Evolutionary conservation across 1,284 basidiomycete genomes (phyloP).

Genomic region (Ganoderma meredithae): DNA sequence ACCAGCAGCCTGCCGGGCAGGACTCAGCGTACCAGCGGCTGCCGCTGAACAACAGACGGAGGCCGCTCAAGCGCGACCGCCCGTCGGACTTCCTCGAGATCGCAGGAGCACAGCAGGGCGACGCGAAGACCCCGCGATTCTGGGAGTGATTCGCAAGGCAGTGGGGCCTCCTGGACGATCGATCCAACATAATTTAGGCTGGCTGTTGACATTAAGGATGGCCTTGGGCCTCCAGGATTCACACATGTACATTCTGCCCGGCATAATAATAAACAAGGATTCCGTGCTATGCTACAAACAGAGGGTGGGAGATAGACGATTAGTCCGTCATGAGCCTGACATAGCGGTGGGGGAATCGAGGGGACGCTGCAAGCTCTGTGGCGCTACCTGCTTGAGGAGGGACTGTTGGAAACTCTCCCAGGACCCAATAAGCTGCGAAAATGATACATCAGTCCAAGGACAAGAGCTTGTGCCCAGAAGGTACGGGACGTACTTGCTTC

Average conservation of each 20-base stretch:
- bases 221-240: background rate
- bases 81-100: constrained; percentile 85
- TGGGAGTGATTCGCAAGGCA: constrained; percentile 63
- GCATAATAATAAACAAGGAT: constrained; percentile 15
- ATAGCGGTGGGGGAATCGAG: constrained; percentile 21
- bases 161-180: background rate
- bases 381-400: constrained; percentile 55
- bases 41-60: constrained; percentile 78
- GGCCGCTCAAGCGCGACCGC: constrained; percentile 78
- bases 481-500: constrained; percentile 65
- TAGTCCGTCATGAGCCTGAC: constrained; percentile 15
- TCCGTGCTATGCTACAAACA: constrained; percentile 13
- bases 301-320: background rate
- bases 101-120: constrained; percentile 57
- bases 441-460: constrained; percentile 1
- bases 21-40: constrained; percentile 87
- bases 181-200: background rate
- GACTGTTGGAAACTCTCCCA: constrained; percentile 81
- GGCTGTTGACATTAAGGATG: background rate
- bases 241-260: constrained; percentile 2
- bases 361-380: constrained; percentile 26
- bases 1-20: constrained; percentile 67
- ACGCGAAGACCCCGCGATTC: constrained; percentile 71
- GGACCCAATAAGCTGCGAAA: constrained; percentile 62
- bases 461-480: background rate